These are phyloP conservation scores for Cladosporium sp. DNA, from an alignment of 2,329 filamentous ascomycete species.

Conservation along the genomic window DNA sequence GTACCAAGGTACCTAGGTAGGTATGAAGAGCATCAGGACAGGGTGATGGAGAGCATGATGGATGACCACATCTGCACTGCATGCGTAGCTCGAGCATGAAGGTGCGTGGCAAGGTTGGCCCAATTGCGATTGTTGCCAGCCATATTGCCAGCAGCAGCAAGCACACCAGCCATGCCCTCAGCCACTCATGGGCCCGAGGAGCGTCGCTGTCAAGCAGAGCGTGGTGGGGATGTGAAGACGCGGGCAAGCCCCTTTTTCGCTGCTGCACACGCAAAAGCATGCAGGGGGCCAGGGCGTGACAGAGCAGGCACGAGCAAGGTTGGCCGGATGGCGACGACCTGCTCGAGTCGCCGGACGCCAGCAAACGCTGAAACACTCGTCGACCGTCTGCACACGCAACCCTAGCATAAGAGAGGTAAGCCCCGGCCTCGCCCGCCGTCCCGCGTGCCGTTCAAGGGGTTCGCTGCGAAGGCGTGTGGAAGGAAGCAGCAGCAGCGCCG, in stretches of 20 bases:
- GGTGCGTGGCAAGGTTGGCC: neutral
- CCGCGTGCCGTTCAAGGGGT: neutral
- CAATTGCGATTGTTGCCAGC: neutral
- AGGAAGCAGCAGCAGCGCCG: neutral
- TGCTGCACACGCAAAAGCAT: neutral
- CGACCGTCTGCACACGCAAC: neutral
- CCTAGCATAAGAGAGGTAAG: neutral
- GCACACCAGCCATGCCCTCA: neutral
- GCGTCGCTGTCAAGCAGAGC: neutral
- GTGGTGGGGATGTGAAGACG: slow-evolving; percentile 1
- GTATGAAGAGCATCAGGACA: neutral
- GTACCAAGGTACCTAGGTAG: too few species aligned
- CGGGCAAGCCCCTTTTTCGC: neutral
- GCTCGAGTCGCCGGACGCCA: neutral
- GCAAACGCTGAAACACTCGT: neutral
- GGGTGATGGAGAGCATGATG: too few species aligned
- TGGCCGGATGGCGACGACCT: neutral
- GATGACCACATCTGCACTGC: neutral
- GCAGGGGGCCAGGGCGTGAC: neutral
- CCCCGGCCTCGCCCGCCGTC: neutral
- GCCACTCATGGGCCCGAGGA: neutral
- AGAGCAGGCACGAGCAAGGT: neutral
- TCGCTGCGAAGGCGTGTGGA: neutral
- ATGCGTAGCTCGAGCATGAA: neutral
- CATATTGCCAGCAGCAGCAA: neutral